phyloP scores from a whole-genome alignment of 352 stramenopile species.

The Globisporangium spinosum region DNA sequence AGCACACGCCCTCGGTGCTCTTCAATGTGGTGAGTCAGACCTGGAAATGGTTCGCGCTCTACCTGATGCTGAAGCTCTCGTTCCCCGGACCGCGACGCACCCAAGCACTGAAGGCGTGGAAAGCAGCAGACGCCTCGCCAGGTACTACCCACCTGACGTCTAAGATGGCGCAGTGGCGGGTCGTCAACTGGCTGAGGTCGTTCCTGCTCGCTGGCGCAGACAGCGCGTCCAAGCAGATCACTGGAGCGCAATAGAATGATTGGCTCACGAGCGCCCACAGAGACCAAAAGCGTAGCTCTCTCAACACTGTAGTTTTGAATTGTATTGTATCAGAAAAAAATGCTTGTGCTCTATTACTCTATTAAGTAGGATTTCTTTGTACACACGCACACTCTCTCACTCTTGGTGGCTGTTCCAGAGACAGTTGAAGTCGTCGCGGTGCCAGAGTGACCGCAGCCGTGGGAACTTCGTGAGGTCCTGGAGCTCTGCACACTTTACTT shows the following conservation, averaged over 20 bases:
- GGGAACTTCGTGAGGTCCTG: slow-evolving; percentile 42
- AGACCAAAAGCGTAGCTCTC: too few relatives aligned
- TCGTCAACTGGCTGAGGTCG: slow-evolving; percentile 1
- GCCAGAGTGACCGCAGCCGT: slow-evolving; percentile 47
- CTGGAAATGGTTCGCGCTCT: slow-evolving; percentile 1
- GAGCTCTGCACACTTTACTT: slow-evolving; percentile 36
- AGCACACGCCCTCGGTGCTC: slow-evolving; percentile 1
- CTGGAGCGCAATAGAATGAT: background rate
- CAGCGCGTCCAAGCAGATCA: background rate
- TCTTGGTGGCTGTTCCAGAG: slow-evolving; percentile 53
- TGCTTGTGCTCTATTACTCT: background rate
- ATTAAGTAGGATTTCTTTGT: background rate
- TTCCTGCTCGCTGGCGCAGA: background rate
- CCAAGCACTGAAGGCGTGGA: background rate
- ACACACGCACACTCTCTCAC: background rate
- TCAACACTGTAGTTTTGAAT: too few relatives aligned
- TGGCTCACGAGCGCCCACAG: too few relatives aligned
- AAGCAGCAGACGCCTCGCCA: background rate
- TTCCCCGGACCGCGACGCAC: background rate
- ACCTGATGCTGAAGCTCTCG: background rate
- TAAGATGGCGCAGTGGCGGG: background rate
- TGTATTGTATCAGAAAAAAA: too few relatives aligned
- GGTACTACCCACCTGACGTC: background rate
- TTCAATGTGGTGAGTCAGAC: background rate
- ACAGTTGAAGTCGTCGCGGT: slow-evolving; percentile 62